Evolutionary conservation across 2,329 filamentous ascomycete genomes (phyloP).

Genomic region (Fusarium dlaminii): DNA sequence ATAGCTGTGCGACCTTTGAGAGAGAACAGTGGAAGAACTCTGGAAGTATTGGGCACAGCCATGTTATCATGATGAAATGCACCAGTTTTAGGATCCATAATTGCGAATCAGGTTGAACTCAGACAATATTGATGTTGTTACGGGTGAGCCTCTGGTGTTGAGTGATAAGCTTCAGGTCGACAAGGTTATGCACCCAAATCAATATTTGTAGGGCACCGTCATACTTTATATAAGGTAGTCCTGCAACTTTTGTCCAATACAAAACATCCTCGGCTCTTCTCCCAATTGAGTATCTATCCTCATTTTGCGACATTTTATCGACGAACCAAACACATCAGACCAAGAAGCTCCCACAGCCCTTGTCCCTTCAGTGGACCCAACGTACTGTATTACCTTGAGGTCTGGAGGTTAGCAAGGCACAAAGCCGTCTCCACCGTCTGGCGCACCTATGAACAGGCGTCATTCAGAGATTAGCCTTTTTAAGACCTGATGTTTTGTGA

Average conservation of each 20-base stretch:
- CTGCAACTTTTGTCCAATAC: constrained; percentile 4
- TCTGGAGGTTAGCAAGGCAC: constrained; percentile 23
- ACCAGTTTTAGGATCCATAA: constrained; percentile 57
- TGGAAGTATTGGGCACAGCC: constrained; percentile 54
- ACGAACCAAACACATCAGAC: constrained; percentile 20
- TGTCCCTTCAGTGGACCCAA: constrained; percentile 21
- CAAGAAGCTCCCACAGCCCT: constrained; percentile 14
- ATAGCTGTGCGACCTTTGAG: constrained; percentile 76
- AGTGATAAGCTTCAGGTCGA: not conserved
- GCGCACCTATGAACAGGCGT: constrained; percentile 28
- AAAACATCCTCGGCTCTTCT: constrained; percentile 9
- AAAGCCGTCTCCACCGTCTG: constrained; percentile 22
- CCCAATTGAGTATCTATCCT: constrained; percentile 7
- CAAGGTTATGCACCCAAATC: constrained; percentile 5
- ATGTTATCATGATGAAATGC: constrained; percentile 68
- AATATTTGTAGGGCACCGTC: not conserved
- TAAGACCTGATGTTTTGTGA: not conserved
- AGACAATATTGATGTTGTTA: not conserved
- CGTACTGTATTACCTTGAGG: not conserved
- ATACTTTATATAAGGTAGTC: constrained; percentile 24
- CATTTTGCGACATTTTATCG: constrained; percentile 33
- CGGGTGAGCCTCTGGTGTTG: not conserved
- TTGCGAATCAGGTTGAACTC: constrained; percentile 26
- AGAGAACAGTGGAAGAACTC: constrained; percentile 73
- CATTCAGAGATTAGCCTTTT: constrained; percentile 23